Conservation (phyloP, 768 basidiomycete genomes). For the Boletus patriciae region DNA sequence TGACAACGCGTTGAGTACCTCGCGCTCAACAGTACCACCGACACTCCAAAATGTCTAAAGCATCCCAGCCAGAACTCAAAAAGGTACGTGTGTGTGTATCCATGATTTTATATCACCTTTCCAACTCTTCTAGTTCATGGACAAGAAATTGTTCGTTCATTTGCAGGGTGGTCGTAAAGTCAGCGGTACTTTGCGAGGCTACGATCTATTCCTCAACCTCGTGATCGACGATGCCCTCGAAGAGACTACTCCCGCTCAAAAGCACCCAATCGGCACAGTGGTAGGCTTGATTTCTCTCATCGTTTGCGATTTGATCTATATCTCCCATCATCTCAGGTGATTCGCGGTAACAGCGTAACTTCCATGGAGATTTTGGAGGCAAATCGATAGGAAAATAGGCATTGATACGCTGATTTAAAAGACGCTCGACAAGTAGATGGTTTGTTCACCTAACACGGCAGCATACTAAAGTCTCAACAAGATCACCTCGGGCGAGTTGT, state of each 20-base stretch:
- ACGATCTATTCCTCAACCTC: slow-evolving; percentile 97
- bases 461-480: background rate
- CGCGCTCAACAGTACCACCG: background rate
- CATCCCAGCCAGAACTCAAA: slow-evolving; percentile 96
- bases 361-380: slow-evolving; percentile 89
- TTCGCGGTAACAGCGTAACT: slow-evolving; percentile 95
- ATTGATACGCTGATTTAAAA: background rate
- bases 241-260: slow-evolving; percentile 86
- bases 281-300: slow-evolving; percentile 49
- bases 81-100: slow-evolving; percentile 58
- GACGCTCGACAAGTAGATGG: slow-evolving; percentile 7
- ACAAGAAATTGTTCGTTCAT: slow-evolving; percentile 94
- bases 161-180: slow-evolving; percentile 95
- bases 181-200: slow-evolving; percentile 91
- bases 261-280: slow-evolving; percentile 88
- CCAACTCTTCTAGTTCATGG: slow-evolving; percentile 77
- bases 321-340: slow-evolving; percentile 57
- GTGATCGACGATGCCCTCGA: slow-evolving; percentile 96
- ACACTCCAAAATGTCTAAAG: slow-evolving; percentile 72
- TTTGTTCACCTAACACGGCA: background rate
- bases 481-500: slow-evolving; percentile 10
- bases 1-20: background rate
- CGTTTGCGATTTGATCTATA: slow-evolving; percentile 1
- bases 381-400: slow-evolving; percentile 35
- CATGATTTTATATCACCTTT: background rate